A percentile compares a stretch with the other conserved stretches of the same genome.
These are phyloP conservation scores for Neurospora hispaniola DNA, from an alignment of 495 filamentous ascomycete species.

Conservation along the genomic window DNA sequence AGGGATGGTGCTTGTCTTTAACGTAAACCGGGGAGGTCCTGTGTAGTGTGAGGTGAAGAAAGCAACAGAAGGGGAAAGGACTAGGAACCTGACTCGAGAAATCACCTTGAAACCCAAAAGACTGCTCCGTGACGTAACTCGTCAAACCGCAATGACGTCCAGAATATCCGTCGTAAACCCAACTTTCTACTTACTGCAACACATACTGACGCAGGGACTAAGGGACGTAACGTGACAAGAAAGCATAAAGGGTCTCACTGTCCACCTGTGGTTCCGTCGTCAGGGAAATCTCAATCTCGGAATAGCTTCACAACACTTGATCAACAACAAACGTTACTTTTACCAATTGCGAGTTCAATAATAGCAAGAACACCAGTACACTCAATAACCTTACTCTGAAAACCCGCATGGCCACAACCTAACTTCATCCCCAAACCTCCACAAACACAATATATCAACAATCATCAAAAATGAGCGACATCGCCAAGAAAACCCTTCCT, in stretches of 20 bases:
- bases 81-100: neutral
- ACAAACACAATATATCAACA: neutral
- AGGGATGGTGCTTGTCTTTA: neutral
- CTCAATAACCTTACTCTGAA: neutral
- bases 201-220: neutral
- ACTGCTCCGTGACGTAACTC: slow-evolving; percentile 1
- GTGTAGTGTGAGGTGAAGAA: neutral
- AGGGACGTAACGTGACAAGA: neutral
- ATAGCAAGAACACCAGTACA: neutral
- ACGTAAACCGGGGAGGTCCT: neutral
- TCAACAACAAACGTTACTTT: neutral
- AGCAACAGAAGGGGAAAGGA: neutral
- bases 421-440: neutral
- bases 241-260: neutral
- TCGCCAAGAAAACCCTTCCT: slow-evolving; percentile 18
- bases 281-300: neutral
- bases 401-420: neutral
- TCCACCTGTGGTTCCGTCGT: neutral
- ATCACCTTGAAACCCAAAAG: neutral
- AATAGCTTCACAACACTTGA: neutral
- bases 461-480: slow-evolving; percentile 19
- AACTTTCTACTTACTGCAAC: neutral
- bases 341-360: neutral
- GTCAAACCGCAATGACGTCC: neutral
- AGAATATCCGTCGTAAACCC: neutral